phyloP scores from a whole-genome alignment of 306 rosid species.

The Prunus salicina region DNA sequence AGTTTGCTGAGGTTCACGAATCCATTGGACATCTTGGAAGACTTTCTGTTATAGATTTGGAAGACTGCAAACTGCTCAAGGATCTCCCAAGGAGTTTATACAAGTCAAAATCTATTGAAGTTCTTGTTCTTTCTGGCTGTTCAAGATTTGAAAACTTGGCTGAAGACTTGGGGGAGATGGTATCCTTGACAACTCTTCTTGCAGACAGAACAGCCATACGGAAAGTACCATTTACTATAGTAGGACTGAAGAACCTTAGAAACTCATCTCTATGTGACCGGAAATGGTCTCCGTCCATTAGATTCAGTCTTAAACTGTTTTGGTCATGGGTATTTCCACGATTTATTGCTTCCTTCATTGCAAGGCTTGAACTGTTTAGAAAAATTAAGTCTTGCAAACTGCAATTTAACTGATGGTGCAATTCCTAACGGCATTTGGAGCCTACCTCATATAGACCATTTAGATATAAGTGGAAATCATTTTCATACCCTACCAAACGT shows the following conservation, averaged over 20 bases:
- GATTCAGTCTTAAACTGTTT: not conserved
- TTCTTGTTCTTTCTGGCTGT: constrained; percentile 41
- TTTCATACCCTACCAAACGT: constrained; percentile 3
- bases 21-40: constrained; percentile 26
- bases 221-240: constrained; percentile 25
- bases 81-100: constrained; percentile 5
- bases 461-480: not conserved
- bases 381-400: not conserved
- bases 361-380: constrained; percentile 17
- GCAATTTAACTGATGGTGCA: constrained; percentile 6
- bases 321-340: constrained; percentile 38
- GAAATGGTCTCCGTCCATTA: constrained; percentile 22
- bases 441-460: not conserved
- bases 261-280: constrained; percentile 28
- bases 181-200: constrained; percentile 32
- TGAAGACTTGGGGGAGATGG: constrained; percentile 35
- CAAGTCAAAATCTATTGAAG: constrained; percentile 27
- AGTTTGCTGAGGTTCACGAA: constrained; percentile 22
- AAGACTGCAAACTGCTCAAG: constrained; percentile 11
- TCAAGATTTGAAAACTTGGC: constrained; percentile 25
- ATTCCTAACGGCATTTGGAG: not conserved
- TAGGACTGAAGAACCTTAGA: constrained; percentile 20
- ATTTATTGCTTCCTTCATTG: constrained; percentile 15
- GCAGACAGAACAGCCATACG: constrained; percentile 31
- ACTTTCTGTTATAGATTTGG: not conserved